Percentiles rank a stretch among this genome's conserved stretches.
phyloP scores from a whole-genome alignment of 495 filamentous ascomycete species.

The Margaritispora aquatica region DNA sequence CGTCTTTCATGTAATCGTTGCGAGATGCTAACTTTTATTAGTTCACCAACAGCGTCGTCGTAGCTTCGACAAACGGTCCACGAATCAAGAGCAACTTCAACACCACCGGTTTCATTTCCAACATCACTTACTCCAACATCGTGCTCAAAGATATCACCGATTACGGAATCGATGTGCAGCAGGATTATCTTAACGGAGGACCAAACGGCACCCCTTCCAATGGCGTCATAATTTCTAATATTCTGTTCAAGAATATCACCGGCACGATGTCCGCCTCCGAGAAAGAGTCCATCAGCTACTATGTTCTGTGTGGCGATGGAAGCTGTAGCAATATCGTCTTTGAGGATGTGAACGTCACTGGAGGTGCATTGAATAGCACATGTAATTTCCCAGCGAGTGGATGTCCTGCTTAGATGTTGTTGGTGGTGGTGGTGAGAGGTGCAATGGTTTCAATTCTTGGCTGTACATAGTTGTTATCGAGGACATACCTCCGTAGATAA shows the following conservation, averaged over 20 bases:
- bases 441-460: not conserved
- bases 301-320: constrained; percentile 42
- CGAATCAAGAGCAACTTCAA: constrained; percentile 42
- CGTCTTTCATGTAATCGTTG: not conserved
- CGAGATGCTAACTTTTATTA: not conserved
- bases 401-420: constrained; percentile 13
- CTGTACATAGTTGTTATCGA: not conserved
- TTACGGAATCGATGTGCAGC: constrained; percentile 43
- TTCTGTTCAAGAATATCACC: constrained; percentile 35
- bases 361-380: constrained; percentile 32
- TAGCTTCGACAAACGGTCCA: constrained; percentile 32
- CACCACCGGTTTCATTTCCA: constrained; percentile 34
- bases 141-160: constrained; percentile 32
- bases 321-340: constrained; percentile 40
- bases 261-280: constrained; percentile 29
- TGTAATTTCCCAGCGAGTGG: constrained; percentile 32
- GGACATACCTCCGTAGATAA: not conserved
- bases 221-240: constrained; percentile 34
- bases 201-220: constrained; percentile 38
- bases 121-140: constrained; percentile 40
- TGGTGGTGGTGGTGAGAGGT: not conserved
- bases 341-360: constrained; percentile 31
- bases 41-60: constrained; percentile 29
- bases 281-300: constrained; percentile 36
- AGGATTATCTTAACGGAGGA: constrained; percentile 45